Evolutionary conservation across 768 basidiomycete species (phyloP).

Genomic region (Mycena polygramma): DNA sequence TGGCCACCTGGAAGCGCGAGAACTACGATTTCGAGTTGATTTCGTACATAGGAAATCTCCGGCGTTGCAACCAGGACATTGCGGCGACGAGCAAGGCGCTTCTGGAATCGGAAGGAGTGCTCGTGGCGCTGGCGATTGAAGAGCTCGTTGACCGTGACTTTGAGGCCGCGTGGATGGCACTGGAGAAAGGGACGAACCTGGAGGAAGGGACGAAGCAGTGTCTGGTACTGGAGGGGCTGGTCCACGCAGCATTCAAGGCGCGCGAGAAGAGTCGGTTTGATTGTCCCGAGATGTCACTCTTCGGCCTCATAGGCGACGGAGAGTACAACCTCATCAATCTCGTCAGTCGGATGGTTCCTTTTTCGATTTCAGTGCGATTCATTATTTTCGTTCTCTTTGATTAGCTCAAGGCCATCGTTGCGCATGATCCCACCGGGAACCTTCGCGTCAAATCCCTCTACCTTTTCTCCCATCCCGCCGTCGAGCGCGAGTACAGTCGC

Average conservation of each 20-base stretch:
- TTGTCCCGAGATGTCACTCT: constrained; percentile 25
- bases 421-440: constrained; percentile 21
- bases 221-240: constrained; percentile 7
- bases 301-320: constrained; percentile 4
- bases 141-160: constrained; percentile 6
- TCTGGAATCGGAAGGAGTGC: background rate
- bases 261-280: constrained; percentile 21
- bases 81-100: constrained; percentile 1
- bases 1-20: constrained; percentile 7
- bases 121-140: constrained; percentile 13
- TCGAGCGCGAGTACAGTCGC: background rate
- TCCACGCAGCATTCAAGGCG: constrained; percentile 13
- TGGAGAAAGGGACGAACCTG: constrained; percentile 9
- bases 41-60: background rate
- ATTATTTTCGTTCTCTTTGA: background rate
- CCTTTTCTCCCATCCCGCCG: background rate
- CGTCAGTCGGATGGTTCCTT: background rate
- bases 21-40: constrained; percentile 1
- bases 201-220: background rate
- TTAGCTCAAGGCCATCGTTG: constrained; percentile 22
- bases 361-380: background rate
- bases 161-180: constrained; percentile 13
- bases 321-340: constrained; percentile 19
- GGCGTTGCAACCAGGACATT: background rate
- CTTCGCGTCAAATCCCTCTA: constrained; percentile 13